Conservation (phyloP, 208 protist species). For the Lotmaria passim region DNA sequence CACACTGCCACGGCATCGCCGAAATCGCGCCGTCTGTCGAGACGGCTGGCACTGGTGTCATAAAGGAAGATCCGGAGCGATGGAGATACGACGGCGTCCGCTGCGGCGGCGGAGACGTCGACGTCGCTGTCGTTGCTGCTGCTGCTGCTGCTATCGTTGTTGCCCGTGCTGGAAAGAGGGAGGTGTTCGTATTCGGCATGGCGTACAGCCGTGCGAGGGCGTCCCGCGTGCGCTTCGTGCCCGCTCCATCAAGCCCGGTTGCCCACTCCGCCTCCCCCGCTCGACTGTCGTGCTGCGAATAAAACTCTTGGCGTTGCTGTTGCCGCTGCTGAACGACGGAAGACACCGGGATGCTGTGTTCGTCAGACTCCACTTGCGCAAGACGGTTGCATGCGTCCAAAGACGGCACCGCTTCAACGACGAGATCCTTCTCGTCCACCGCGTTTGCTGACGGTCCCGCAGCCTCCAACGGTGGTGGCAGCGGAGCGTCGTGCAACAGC, state of each 20-base stretch:
- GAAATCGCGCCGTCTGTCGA: slow-evolving; percentile 1
- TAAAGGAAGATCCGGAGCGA: slow-evolving; percentile 1
- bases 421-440: no score
- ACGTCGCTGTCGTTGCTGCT: no score
- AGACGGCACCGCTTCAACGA: background rate
- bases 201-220: slow-evolving; percentile 33
- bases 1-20: slow-evolving; percentile 10
- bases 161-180: background rate
- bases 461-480: background rate
- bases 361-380: background rate
- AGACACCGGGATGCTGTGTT: background rate
- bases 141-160: background rate
- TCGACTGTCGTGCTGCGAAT: background rate
- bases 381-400: background rate
- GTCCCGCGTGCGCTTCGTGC: slow-evolving; percentile 31
- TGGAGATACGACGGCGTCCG: slow-evolving; percentile 7
- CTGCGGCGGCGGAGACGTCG: no score
- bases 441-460: no score
- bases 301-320: no score
- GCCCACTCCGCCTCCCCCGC: background rate
- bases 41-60: background rate
- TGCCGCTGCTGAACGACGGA: background rate
- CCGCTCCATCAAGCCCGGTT: slow-evolving; percentile 1
- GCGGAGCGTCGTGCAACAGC: background rate
- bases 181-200: background rate